These are phyloP conservation scores for Lipomyces mesembrius DNA, from an alignment of 805 yeast genomes.

Conservation along the genomic window DNA sequence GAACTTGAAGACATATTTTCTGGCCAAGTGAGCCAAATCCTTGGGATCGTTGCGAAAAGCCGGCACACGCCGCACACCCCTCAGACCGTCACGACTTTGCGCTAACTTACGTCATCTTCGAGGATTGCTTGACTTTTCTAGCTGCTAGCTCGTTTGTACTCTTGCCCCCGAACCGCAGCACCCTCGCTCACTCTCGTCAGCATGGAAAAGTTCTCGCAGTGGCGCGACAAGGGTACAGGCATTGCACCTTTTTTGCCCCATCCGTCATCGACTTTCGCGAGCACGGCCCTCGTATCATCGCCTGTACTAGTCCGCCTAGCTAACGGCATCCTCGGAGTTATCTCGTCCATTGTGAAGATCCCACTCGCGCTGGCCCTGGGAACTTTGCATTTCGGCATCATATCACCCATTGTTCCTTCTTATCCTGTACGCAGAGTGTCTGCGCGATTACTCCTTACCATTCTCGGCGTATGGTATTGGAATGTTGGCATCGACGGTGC, in stretches of 20 bases:
- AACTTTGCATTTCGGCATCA: conserved; percentile 5
- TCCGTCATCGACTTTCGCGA: conserved; percentile 32
- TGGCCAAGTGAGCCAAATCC: no score
- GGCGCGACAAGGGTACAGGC: conserved; percentile 93
- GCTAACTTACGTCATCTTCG: not conserved
- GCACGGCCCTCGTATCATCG: conserved; percentile 17
- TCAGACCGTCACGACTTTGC: not conserved
- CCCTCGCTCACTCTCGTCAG: not conserved
- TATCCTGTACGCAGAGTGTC: not conserved
- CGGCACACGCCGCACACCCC: not conserved
- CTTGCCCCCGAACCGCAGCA: no score
- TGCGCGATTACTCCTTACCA: conserved; percentile 36
- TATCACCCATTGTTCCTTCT: not conserved
- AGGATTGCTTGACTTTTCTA: no score
- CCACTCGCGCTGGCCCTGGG: conserved; percentile 20
- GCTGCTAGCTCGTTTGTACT: no score
- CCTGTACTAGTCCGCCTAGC: conserved; percentile 33
- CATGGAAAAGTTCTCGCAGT: conserved; percentile 83
- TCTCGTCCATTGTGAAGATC: conserved; percentile 42
- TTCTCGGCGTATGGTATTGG: conserved; percentile 42
- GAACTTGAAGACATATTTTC: not conserved
- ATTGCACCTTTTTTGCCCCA: conserved; percentile 82
- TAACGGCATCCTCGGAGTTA: conserved; percentile 40
- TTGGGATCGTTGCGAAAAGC: not conserved
- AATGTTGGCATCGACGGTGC: conserved; percentile 57